These are phyloP conservation scores for Pyrenochaeta sp. DNA, from an alignment of 2,329 filamentous ascomycete genomes.

Conservation along the genomic window DNA sequence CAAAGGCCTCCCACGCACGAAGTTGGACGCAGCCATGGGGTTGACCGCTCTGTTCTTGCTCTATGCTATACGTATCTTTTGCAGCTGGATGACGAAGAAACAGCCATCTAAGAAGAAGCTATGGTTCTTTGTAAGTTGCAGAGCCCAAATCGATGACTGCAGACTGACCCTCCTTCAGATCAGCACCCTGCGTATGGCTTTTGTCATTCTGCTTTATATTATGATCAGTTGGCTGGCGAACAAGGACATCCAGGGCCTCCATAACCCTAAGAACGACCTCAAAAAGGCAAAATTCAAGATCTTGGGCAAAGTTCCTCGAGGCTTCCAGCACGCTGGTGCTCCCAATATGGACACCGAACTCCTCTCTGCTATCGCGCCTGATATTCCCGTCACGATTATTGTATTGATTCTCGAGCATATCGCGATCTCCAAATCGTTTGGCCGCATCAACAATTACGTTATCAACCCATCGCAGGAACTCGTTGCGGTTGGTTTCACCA, in stretches of 20 bases:
- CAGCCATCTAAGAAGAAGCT: conserved; percentile 76
- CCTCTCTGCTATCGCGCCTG: conserved; percentile 71
- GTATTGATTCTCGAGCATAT: conserved; percentile 98
- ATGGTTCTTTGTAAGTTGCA: conserved; percentile 73
- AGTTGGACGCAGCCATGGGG: conserved; percentile 85
- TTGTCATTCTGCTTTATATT: conserved; percentile 91
- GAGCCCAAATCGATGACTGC: background rate
- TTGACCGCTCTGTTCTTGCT: conserved; percentile 80
- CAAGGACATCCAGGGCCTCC: conserved; percentile 49
- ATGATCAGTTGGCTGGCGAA: conserved; percentile 89
- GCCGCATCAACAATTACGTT: conserved; percentile 92
- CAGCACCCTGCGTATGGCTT: conserved; percentile 87
- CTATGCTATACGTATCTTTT: conserved; percentile 71
- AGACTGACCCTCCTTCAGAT: conserved; percentile 40
- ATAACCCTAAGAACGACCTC: conserved; percentile 57
- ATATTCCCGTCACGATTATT: conserved; percentile 87
- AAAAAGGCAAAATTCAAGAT: conserved; percentile 74
- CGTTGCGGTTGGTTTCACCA: conserved; percentile 89
- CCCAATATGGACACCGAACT: conserved; percentile 73
- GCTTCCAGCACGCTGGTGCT: conserved; percentile 81
- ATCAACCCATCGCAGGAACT: conserved; percentile 97
- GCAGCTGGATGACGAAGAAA: conserved; percentile 72
- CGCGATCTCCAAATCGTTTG: conserved; percentile 96
- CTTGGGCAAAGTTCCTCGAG: conserved; percentile 50
- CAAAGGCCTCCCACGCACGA: conserved; percentile 72